Percentiles rank a stretch among this genome's conserved stretches.
These are phyloP conservation scores for Eucalyptus shirleyi DNA, from an alignment of 345 rosid genomes.

Conservation along the genomic window DNA sequence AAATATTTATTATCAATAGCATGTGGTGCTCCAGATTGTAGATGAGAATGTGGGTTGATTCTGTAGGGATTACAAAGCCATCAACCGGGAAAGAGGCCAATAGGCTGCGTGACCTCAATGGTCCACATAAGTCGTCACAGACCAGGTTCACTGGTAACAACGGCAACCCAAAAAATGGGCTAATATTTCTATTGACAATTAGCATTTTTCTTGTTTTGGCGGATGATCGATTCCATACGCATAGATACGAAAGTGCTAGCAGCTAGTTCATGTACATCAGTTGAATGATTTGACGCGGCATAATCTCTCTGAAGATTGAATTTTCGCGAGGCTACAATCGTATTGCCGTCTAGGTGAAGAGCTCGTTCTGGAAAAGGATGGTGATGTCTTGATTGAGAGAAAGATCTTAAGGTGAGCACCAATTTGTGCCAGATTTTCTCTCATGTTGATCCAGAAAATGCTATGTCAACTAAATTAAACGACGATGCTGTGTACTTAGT, in stretches of 20 bases:
- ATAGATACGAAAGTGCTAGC: not conserved
- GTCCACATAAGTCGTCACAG: not conserved
- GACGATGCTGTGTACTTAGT: not conserved
- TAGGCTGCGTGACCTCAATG: not conserved
- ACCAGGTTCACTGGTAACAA: not conserved
- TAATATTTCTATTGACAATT: not conserved
- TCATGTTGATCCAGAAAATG: not conserved
- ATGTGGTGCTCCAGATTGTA: not conserved
- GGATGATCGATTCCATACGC: not conserved
- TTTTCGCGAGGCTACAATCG: not conserved
- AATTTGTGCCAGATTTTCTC: not conserved
- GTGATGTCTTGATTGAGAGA: too few relatives aligned
- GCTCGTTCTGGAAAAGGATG: not conserved
- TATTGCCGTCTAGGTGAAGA: not conserved
- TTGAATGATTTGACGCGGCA: not conserved
- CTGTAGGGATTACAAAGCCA: not conserved
- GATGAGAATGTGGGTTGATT: not conserved
- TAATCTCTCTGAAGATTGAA: not conserved
- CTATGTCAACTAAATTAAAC: not conserved
- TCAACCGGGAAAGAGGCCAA: not conserved
- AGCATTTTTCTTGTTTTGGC: not conserved
- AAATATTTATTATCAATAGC: rapidly evolving
- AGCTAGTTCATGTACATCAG: not conserved
- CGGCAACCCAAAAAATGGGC: not conserved
- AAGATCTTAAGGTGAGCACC: not conserved